Base-by-base conservation (phyloP, 2,329 filamentous ascomycete species). In the Ciborinia camelliae region DNA sequence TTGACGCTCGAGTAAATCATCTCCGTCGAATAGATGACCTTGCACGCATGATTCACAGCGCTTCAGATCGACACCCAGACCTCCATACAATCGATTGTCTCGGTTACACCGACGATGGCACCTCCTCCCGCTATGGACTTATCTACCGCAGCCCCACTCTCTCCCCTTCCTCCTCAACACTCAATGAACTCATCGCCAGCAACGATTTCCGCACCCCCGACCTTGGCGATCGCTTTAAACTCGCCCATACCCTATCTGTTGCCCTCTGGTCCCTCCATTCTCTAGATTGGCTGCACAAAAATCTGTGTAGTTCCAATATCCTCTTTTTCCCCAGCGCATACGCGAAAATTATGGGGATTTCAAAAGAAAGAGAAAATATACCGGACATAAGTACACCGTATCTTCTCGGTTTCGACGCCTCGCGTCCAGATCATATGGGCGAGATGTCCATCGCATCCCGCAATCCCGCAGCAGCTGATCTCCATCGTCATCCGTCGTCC, bases 231-330 rank as follows among this genome's bases (percentile, higher is more conserved):
- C 75, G 79, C 20, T 75, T 81, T 52, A 71, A 68, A 26, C 76
- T 82, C 2, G 80, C 80, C 3, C 72, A 75, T 32, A 79, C 74
- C 3, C 75, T 82, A 26, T 77, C 78, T 35, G 75, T 81, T 23
- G 78, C 80, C 2, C 71, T 81, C 12, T 81, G 79, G 76, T 80
- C 79, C 20, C 77, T 83, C n/a, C 82, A 84, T 70, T 81, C 80
- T 0, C 78, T 84, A 45, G 81, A 82, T 71, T 84, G 81, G 81
- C 77, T 84, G 48, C 82, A 80, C 70, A 80, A 80, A 68, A 76
- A 76, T 1, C 70, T 79, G 12, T 76, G 75, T 61, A 76, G 74
- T 64, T 60, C 67, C 12, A 79, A 79, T 62, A 75, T 80, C 37
- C 71, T 79, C 28, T 79, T 80, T 68, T 79, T 82, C 72, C 79